Evolutionary conservation across 2,329 filamentous ascomycete species (phyloP).

Genomic region (Endothia cerciana): DNA sequence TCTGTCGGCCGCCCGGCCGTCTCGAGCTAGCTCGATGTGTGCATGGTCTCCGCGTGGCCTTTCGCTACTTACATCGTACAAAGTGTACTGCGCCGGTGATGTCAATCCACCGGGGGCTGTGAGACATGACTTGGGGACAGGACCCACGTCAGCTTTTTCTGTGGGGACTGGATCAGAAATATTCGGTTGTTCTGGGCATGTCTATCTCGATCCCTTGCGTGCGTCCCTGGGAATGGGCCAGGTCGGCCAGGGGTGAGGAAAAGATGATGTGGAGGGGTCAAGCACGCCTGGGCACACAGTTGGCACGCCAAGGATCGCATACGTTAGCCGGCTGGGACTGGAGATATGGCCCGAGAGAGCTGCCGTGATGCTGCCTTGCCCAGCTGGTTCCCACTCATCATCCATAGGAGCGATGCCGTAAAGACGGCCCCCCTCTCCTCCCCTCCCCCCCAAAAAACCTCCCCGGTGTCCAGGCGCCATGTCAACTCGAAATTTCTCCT

Average conservation of each 20-base stretch:
- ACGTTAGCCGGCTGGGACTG: no score
- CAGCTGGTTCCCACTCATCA: no score
- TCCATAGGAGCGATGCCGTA: no score
- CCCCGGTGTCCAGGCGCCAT: no score
- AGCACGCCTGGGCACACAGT: not conserved
- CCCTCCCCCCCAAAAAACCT: no score
- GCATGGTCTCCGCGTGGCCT: not conserved
- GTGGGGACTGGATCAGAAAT: not conserved
- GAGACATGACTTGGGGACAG: not conserved
- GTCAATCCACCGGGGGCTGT: not conserved
- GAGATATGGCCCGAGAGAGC: no score
- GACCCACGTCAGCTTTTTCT: conserved; percentile 1
- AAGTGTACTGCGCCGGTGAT: not conserved
- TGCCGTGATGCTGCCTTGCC: no score
- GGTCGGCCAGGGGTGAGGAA: not conserved
- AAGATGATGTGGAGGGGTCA: not conserved
- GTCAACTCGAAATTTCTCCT: not conserved
- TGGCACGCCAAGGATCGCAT: no score
- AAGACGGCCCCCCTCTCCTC: no score
- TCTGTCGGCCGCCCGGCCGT: not conserved
- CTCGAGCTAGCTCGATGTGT: not conserved
- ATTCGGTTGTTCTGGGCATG: not conserved
- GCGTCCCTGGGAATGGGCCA: not conserved
- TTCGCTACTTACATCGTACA: not conserved
- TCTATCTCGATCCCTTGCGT: conserved; percentile 6